Evolutionary conservation across 2,329 filamentous ascomycete species (phyloP), one percentile per base, ranked within the genome.

Genomic region (Aureobasidium sp.): DNA sequence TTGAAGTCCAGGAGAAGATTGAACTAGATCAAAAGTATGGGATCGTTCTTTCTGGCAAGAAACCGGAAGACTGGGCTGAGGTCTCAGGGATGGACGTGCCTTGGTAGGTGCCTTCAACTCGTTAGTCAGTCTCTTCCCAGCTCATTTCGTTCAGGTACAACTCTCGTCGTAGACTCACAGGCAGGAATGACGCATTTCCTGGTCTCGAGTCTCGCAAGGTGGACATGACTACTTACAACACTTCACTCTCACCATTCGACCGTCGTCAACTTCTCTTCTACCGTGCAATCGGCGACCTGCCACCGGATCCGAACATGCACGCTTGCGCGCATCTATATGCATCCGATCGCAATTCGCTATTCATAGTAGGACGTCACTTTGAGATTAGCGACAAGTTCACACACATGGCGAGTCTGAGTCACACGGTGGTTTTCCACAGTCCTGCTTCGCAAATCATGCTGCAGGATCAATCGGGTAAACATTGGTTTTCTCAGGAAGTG

Each of bases 281-380:
- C 66, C 71, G 74, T 3, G 68, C 79, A 0, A 73, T 78, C 27
- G 79, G 78, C 15, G 64, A 68, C 2, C 65, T 75, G 41, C 68
- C 72, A 5, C 48, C 63, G 9, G 69, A 76, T 63, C 72, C 80
- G 36, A 85, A 85, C 65, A 69, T 85, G 20, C 82, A 84, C 65
- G 78, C 81, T 0, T 82, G 80, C 65, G 82, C 81, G 3, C 83
- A 85, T 69, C 72, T 84, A 47, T 85, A 83, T 67, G 79, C 82
- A 0, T 81, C 79, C 37, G 83, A 84, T 66, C 77, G 79, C 27
- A 84, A 84, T 62, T 80, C 79, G 20, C 70, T 84, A 14, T 79
- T 80, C 69, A 70, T 83, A 48, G 76, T 83, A 2, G 74, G 79
- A 2, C 80, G 80, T 25, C 77, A 81, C 17, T 68, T 80, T n/a